phyloP scores from a whole-genome alignment of 768 basidiomycete species.

The Mycena venus region DNA sequence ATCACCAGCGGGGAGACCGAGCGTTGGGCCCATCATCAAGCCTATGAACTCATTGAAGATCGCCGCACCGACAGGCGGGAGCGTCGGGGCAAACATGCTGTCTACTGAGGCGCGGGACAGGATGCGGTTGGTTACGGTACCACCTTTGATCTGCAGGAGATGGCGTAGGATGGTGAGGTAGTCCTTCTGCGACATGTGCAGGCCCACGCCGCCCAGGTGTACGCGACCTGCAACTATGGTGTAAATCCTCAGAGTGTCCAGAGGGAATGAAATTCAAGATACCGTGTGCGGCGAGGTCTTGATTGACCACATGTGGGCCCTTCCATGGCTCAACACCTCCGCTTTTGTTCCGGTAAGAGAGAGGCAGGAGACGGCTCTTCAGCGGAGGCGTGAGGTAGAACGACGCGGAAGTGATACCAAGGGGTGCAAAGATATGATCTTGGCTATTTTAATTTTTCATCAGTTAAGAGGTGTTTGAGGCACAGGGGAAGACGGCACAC shows the following conservation, averaged over 20 bases:
- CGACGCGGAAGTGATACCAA: conserved; percentile 35
- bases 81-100: conserved; percentile 1
- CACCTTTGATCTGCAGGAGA: conserved; percentile 21
- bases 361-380: conserved; percentile 24
- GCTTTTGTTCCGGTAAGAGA: conserved; percentile 28
- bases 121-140: conserved; percentile 8
- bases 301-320: conserved; percentile 16
- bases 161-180: conserved; percentile 37
- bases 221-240: conserved; percentile 27
- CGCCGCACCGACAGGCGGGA: background rate
- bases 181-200: conserved; percentile 38
- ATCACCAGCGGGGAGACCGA: background rate
- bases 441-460: too few relatives aligned
- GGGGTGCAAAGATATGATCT: conserved; percentile 35
- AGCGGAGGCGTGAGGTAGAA: conserved; percentile 37
- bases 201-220: conserved; percentile 36
- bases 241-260: background rate
- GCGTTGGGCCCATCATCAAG: background rate
- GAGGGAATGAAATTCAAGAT: background rate
- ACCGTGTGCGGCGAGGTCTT: conserved; percentile 26
- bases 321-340: conserved; percentile 31
- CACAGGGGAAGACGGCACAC: background rate
- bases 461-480: too few relatives aligned
- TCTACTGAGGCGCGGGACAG: conserved; percentile 17
- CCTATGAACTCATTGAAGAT: background rate